A percentile compares a stretch with the other conserved stretches of the same genome.
These are phyloP conservation scores for Cyclanthera cordifolia DNA, from an alignment of 306 rosid species.

Conservation along the genomic window DNA sequence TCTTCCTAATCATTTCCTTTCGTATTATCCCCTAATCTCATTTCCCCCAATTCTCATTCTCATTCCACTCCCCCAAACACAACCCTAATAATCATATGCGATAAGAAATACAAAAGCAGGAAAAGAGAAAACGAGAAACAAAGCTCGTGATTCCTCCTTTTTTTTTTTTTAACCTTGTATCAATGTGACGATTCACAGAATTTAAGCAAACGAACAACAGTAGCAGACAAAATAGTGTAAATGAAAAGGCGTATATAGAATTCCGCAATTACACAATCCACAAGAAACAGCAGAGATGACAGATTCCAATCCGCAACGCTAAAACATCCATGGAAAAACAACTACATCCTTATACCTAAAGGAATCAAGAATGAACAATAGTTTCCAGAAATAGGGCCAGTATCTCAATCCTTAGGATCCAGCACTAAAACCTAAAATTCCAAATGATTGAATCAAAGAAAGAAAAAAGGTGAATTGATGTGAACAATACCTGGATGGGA, in stretches of 20 bases:
- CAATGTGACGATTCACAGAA: neutral
- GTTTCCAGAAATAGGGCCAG: neutral
- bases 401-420: neutral
- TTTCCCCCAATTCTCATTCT: too few species aligned
- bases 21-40: too few species aligned
- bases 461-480: neutral
- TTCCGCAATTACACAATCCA: neutral
- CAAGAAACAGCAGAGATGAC: neutral
- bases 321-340: too few species aligned
- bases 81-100: neutral
- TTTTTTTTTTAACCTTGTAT: neutral
- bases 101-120: neutral
- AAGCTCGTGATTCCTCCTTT: conserved; percentile 4
- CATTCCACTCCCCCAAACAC: too few species aligned
- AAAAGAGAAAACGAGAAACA: neutral
- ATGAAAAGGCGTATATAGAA: neutral
- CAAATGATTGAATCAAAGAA: neutral
- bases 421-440: neutral
- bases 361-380: neutral
- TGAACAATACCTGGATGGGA: conserved; percentile 33
- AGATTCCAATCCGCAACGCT: neutral
- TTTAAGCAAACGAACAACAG: conserved; percentile 1
- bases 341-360: too few species aligned
- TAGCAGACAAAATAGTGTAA: neutral
- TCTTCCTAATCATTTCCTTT: too few species aligned